Conservation (phyloP, 768 basidiomycete genomes). For the Pleurotus citrinopileatus region DNA sequence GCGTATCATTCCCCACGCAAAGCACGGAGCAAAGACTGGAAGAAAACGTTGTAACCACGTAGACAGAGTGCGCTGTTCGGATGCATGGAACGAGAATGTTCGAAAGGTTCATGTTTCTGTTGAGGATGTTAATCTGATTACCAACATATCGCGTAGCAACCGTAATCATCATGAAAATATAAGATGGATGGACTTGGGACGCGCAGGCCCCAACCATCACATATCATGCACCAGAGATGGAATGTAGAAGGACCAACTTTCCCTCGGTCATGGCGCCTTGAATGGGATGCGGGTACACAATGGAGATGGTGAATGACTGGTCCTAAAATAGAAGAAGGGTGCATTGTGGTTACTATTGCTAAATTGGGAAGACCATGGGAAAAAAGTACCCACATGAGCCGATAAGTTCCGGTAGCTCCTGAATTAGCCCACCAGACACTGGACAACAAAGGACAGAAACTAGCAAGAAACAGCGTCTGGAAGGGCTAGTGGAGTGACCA, state of each 20-base stretch:
- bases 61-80: not conserved
- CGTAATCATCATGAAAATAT: not conserved
- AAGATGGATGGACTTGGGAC: too few species aligned
- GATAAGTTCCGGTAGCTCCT: slow-evolving; percentile 1
- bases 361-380: slow-evolving; percentile 3
- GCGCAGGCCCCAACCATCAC: too few species aligned
- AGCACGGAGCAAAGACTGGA: too few species aligned
- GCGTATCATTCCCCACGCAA: not conserved
- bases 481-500: not conserved
- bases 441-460: too few species aligned
- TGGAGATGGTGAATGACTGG: not conserved
- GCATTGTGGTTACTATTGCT: not conserved
- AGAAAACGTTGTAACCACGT: not conserved
- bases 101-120: too few species aligned
- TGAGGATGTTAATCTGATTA: too few species aligned
- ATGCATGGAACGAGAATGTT: not conserved
- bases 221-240: too few species aligned
- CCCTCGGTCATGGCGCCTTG: too few species aligned
- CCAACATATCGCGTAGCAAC: not conserved
- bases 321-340: not conserved
- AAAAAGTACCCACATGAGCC: slow-evolving; percentile 7
- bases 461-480: not conserved
- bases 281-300: not conserved
- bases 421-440: not conserved
- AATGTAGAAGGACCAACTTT: too few species aligned